Evolutionary conservation across 2,329 filamentous ascomycete genomes (phyloP).

Genomic region (Fusarium heterosporum): DNA sequence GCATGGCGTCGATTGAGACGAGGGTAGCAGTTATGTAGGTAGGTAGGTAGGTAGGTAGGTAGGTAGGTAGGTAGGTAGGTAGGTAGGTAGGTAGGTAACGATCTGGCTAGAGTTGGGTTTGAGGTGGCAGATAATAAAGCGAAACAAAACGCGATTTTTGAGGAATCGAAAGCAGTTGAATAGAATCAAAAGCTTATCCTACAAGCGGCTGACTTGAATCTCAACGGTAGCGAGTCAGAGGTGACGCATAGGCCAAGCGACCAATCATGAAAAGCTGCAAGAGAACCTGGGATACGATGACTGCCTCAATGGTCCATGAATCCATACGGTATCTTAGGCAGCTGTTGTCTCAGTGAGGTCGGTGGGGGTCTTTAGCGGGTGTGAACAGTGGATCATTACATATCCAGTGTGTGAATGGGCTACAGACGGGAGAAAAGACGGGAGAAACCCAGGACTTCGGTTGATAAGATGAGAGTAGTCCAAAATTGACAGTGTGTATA

Average conservation of each 20-base stretch:
- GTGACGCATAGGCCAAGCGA: slow-evolving; percentile 45
- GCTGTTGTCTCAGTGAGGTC: not conserved
- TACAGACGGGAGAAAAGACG: too few relatives aligned
- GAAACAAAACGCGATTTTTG: not conserved
- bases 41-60: not conserved
- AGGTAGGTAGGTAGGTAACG: not conserved
- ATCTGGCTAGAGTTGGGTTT: not conserved
- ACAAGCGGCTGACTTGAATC: slow-evolving; percentile 17
- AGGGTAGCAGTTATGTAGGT: not conserved
- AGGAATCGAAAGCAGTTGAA: slow-evolving; percentile 3
- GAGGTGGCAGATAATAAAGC: not conserved
- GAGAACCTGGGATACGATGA: slow-evolving; percentile 36
- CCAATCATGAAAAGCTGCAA: slow-evolving; percentile 41
- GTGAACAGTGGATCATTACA: not conserved
- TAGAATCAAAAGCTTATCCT: slow-evolving; percentile 14
- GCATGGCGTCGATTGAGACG: slow-evolving; percentile 37
- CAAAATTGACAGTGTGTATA: not conserved
- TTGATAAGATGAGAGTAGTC: not conserved
- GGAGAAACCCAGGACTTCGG: not conserved
- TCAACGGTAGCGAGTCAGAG: slow-evolving; percentile 39
- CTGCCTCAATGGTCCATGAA: slow-evolving; percentile 37
- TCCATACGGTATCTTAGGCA: not conserved
- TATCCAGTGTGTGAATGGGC: too few relatives aligned
- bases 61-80: not conserved
- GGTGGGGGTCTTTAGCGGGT: slow-evolving; percentile 12